Evolutionary conservation across 108 stramenopile genomes (phyloP).

Genomic region (Cyclotella atomus): DNA sequence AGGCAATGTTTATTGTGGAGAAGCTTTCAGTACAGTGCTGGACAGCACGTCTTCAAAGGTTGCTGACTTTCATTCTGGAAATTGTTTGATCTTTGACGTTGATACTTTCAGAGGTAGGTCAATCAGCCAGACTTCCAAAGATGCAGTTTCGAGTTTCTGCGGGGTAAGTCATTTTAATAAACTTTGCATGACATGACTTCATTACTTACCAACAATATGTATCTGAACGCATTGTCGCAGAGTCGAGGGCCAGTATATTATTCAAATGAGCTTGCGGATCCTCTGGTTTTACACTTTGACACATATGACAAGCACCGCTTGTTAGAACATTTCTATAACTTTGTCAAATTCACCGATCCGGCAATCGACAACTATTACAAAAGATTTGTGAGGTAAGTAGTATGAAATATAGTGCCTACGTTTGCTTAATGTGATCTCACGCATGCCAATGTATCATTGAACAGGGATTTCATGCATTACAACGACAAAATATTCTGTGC

Average conservation of each 20-base stretch:
- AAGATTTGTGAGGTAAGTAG: conserved; percentile 51
- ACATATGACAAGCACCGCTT: conserved; percentile 67
- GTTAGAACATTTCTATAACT: conserved; percentile 85
- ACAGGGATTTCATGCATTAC: conserved; percentile 85
- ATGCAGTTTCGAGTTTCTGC: conserved; percentile 37
- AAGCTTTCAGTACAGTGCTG: conserved; percentile 27
- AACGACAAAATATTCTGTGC: conserved; percentile 89
- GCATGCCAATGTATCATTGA: neutral
- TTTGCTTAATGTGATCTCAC: neutral
- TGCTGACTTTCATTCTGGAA: conserved; percentile 25
- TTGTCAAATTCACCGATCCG: conserved; percentile 80
- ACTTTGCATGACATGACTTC: neutral
- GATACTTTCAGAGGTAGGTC: conserved; percentile 44
- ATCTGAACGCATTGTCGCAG: too few species aligned
- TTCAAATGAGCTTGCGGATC: conserved; percentile 33
- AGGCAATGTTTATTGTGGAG: conserved; percentile 49
- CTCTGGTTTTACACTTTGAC: conserved; percentile 71
- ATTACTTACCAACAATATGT: too few species aligned
- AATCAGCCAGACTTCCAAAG: neutral
- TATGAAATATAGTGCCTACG: neutral
- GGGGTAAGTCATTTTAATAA: conserved; percentile 20
- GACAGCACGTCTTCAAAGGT: conserved; percentile 15
- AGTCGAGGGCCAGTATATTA: conserved; percentile 37
- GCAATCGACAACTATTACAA: conserved; percentile 66
- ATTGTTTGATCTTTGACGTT: conserved; percentile 75